Evolutionary conservation across 768 basidiomycete species (phyloP), one percentile per base, ranked within the genome.

Genomic region (Rhodotorula paludigena): DNA sequence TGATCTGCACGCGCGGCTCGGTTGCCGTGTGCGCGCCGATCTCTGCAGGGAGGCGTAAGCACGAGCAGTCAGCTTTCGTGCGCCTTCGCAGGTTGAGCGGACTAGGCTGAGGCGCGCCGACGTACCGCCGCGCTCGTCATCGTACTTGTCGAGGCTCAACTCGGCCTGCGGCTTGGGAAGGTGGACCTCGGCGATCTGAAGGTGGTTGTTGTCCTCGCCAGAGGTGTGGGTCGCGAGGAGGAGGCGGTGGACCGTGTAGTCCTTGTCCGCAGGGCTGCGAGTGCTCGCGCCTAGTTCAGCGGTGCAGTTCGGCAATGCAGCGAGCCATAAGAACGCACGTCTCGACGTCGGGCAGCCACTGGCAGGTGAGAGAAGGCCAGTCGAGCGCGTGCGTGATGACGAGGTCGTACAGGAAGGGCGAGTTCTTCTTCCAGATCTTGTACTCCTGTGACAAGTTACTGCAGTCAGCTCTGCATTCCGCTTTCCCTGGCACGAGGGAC

Each of bases 331-430:
- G 61, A 18, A 79, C 90, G 76, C 74, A 93, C 93, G 85, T 85
- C 80, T 97, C 90, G 78, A 86, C 88, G 82, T 99, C 96, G 0
- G 96, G 96, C 79, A 99, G 89, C 96, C 96, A 99, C 80, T 98
- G 96, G 78, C 90, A 92, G 9, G 96, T 99, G 76, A 99, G 78
- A 76, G 88, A 91, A 28, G 96, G 96, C 96, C 96, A 99, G 79
- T 96, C 92, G 57, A 98, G 83, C 39, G 94, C 94, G 77, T 98
- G 94, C 2, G 94, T 97, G 75, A 99, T 88, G 72, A 99, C 90
- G 32, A 94, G 83, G 79, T 99, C 96, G 78, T 99, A 99, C 21
- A 98, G 85, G 80, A 94, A 98, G 20, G 93, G 94, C 60, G 93
- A 91, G 80, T 68, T 74, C 73, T 76, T 74, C 71, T 73, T 75